Conservation (phyloP, 306 rosid genomes). For the Boehmeria nivea region DNA sequence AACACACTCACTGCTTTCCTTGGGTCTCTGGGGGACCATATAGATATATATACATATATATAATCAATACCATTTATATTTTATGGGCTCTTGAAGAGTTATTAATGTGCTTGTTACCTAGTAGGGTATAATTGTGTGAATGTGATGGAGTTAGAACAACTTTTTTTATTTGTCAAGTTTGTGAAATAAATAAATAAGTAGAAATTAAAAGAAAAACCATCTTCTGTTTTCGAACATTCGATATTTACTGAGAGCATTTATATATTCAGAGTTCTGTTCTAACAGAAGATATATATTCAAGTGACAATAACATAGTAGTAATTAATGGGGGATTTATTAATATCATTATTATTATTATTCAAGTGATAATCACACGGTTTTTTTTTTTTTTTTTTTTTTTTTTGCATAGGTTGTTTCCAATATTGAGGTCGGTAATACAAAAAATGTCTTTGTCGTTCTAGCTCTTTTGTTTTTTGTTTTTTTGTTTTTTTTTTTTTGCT, state of each 20-base stretch:
- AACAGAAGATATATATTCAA: no score
- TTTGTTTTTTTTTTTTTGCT: no score
- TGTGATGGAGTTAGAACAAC: background rate
- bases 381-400: no score
- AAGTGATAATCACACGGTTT: no score
- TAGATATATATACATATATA: background rate
- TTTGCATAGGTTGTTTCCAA: no score
- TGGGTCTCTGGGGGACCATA: constrained; percentile 30
- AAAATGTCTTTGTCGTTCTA: no score
- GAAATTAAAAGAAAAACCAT: background rate
- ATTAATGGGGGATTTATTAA: no score
- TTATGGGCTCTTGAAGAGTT: background rate
- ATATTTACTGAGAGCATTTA: background rate
- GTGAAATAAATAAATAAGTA: background rate
- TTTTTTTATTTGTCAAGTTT: background rate
- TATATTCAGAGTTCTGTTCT: no score
- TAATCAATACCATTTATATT: background rate
- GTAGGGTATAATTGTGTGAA: background rate
- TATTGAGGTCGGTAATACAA: no score
- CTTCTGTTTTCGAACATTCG: constrained; percentile 1
- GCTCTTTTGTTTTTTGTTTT: no score
- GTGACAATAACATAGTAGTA: no score
- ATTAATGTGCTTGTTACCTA: constrained; percentile 12
- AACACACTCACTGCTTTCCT: constrained; percentile 4
- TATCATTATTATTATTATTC: no score